A percentile compares a stretch with the other conserved stretches of the same genome.
These are phyloP conservation scores for Neoboletus brunneissimus DNA, from an alignment of 768 basidiomycete genomes.

Conservation along the genomic window DNA sequence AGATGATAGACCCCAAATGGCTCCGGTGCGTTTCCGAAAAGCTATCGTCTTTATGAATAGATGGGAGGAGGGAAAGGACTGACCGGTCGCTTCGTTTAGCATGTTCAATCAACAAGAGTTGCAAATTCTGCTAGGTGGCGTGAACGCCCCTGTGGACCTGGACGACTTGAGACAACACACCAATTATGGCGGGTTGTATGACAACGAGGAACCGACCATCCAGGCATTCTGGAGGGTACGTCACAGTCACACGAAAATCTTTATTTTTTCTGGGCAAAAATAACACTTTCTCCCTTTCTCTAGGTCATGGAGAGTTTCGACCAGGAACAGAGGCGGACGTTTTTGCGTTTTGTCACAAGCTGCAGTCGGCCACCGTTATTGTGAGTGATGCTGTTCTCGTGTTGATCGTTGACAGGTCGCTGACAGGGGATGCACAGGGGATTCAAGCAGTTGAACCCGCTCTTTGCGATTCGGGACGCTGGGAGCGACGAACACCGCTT, in stretches of 20 bases:
- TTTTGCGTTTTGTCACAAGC: conserved; percentile 91
- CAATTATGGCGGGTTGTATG: conserved; percentile 78
- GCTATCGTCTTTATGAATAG: background rate
- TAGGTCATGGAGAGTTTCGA: conserved; percentile 78
- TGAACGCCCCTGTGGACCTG: conserved; percentile 80
- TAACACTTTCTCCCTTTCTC: background rate
- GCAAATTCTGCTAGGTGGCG: conserved; percentile 87
- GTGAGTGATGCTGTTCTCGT: conserved; percentile 40
- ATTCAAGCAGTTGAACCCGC: conserved; percentile 83
- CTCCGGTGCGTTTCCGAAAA: conserved; percentile 47
- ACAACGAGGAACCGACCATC: conserved; percentile 69
- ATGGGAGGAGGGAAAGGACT: background rate
- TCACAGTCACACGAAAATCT: conserved; percentile 11
- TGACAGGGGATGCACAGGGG: conserved; percentile 43
- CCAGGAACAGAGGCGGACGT: conserved; percentile 71
- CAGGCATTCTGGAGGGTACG: conserved; percentile 79
- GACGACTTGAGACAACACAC: conserved; percentile 77
- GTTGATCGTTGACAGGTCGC: background rate
- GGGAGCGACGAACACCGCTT: conserved; percentile 69
- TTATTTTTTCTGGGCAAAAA: background rate
- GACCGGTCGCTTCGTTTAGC: conserved; percentile 36
- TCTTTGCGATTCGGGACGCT: conserved; percentile 84
- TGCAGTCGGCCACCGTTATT: conserved; percentile 86
- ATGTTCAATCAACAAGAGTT: conserved; percentile 99
- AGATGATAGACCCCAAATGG: conserved; percentile 92